These are phyloP conservation scores for Xylaria palmicola DNA, from an alignment of 495 filamentous ascomycete genomes.

Conservation along the genomic window DNA sequence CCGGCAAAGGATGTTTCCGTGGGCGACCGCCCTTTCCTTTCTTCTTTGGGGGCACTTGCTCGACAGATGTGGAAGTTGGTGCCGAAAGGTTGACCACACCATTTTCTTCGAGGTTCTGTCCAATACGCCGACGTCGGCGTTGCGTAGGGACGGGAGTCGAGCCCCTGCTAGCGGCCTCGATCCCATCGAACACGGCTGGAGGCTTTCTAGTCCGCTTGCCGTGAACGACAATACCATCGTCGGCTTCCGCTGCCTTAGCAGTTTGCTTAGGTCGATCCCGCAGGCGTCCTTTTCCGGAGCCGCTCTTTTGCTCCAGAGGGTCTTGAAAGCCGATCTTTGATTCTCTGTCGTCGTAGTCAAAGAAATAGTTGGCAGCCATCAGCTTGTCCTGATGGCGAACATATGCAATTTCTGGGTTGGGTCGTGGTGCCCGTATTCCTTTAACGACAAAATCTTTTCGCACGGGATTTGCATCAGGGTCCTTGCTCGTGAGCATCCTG, in stretches of 20 bases:
- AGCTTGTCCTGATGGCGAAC: conserved; percentile 42
- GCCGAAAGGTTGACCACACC: conserved; percentile 8
- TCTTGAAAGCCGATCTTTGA: conserved; percentile 43
- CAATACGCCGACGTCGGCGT: conserved; percentile 32
- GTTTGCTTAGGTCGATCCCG: conserved; percentile 47
- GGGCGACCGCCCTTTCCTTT: conserved; percentile 33
- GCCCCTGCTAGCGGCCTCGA: conserved; percentile 40
- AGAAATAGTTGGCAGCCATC: conserved; percentile 44
- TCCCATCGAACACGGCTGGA: conserved; percentile 41
- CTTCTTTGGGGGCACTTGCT: conserved; percentile 21
- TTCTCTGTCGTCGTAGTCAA: conserved; percentile 44
- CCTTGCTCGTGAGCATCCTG: conserved; percentile 13
- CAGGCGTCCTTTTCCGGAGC: conserved; percentile 41
- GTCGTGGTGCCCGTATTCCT: conserved; percentile 39
- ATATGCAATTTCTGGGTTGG: conserved; percentile 34
- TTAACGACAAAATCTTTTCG: conserved; percentile 37
- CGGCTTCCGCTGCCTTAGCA: conserved; percentile 47
- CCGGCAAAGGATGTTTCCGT: conserved; percentile 22
- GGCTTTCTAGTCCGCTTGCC: conserved; percentile 45
- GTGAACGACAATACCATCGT: conserved; percentile 39
- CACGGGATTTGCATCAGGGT: conserved; percentile 19
- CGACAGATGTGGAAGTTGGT: background rate
- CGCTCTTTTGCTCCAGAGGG: conserved; percentile 46
- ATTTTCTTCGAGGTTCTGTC: conserved; percentile 17
- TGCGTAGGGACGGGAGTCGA: conserved; percentile 38